Conservation (phyloP, 306 rosid genomes). For the Vachellia collinsii region DNA sequence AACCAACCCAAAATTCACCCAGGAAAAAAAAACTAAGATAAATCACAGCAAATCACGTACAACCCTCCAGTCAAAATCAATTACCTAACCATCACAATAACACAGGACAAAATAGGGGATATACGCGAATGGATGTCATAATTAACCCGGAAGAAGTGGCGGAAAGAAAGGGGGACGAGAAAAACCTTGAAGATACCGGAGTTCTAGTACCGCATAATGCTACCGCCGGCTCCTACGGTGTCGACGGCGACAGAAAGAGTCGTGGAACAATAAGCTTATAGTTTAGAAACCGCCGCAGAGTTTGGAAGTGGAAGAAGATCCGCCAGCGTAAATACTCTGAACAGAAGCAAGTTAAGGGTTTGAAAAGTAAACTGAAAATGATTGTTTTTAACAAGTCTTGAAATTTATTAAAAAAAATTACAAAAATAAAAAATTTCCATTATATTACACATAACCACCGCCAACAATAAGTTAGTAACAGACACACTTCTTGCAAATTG, state of each 20-base stretch:
- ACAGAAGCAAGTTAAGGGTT: slow-evolving; percentile 10
- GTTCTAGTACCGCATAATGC: slow-evolving; percentile 1
- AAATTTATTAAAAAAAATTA: neutral
- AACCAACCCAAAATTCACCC: neutral
- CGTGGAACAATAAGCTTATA: neutral
- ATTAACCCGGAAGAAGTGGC: neutral
- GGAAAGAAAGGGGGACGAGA: neutral
- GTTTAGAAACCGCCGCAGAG: neutral
- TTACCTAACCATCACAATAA: neutral
- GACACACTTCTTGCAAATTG: neutral
- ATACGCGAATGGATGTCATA: neutral
- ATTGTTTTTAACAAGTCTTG: neutral
- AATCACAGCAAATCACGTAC: slow-evolving; percentile 16
- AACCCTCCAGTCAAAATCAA: neutral
- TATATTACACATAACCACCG: no score
- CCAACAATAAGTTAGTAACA: no score
- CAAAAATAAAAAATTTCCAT: neutral
- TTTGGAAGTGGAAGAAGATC: neutral
- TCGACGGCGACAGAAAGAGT: slow-evolving; percentile 14
- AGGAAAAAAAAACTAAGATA: neutral
- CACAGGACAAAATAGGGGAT: neutral
- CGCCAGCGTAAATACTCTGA: neutral
- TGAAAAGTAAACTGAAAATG: neutral
- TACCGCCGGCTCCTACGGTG: neutral
- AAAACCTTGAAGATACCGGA: slow-evolving; percentile 18